phyloP scores from a whole-genome alignment of 2,329 filamentous ascomycete species.

The Ophiostoma pallidulum region DNA sequence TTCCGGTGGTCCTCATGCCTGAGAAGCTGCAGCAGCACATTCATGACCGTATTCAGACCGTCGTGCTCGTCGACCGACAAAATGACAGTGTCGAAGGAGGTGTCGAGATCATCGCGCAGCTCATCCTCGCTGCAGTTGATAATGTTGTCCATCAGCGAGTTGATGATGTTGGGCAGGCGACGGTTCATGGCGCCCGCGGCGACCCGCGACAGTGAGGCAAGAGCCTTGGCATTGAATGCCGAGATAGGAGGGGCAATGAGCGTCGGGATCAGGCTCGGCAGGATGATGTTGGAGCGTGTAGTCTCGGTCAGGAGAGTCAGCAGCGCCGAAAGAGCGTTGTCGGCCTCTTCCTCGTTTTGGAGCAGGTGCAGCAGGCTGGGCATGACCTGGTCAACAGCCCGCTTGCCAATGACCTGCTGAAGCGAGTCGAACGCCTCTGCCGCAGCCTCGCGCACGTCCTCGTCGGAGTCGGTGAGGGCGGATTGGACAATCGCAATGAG shows the following conservation, averaged over 20 bases:
- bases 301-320: constrained; percentile 90
- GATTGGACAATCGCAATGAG: constrained; percentile 90
- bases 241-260: constrained; percentile 84
- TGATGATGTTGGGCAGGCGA: constrained; percentile 80
- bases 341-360: constrained; percentile 73
- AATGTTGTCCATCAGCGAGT: constrained; percentile 88
- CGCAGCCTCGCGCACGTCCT: constrained; percentile 86
- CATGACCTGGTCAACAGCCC: constrained; percentile 87
- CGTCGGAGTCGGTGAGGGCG: constrained; percentile 80
- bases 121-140: constrained; percentile 66
- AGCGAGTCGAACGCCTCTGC: constrained; percentile 95
- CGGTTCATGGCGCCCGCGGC: constrained; percentile 86
- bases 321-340: constrained; percentile 85
- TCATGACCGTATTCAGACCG: constrained; percentile 92
- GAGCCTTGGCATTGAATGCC: constrained; percentile 85
- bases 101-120: constrained; percentile 62
- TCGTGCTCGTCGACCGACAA: constrained; percentile 93
- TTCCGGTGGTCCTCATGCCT: constrained; percentile 90
- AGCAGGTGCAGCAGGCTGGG: constrained; percentile 87
- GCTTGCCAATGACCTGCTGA: constrained; percentile 89
- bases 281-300: constrained; percentile 87
- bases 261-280: constrained; percentile 92
- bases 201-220: constrained; percentile 88
- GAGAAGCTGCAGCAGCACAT: constrained; percentile 73
- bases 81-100: constrained; percentile 80